These are phyloP conservation scores for Phialophora tarda DNA, from an alignment of 2,329 filamentous ascomycete genomes.

Conservation along the genomic window DNA sequence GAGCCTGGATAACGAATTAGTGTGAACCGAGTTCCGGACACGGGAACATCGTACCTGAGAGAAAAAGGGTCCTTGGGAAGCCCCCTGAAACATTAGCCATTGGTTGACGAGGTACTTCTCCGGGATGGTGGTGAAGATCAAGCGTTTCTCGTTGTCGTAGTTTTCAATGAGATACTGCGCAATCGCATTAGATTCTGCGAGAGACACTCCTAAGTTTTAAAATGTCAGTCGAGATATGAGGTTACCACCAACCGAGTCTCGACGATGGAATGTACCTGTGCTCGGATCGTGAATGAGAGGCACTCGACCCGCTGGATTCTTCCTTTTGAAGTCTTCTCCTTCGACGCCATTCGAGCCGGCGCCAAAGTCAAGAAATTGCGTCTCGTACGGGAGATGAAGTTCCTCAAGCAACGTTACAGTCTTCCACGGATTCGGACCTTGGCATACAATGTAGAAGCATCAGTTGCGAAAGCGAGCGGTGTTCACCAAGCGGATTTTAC, in stretches of 20 bases:
- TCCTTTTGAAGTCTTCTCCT: constrained; percentile 11
- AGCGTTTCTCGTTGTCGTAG: neutral
- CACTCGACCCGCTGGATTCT: constrained; percentile 8
- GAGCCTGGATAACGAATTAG: neutral
- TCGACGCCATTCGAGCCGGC: constrained; percentile 2
- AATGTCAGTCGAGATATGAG: too few relatives aligned
- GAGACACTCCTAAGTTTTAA: neutral
- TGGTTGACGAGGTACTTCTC: constrained; percentile 5
- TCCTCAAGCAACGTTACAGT: constrained; percentile 10
- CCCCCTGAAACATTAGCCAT: constrained; percentile 1
- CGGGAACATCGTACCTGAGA: neutral
- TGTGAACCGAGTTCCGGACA: neutral
- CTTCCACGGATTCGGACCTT: constrained; percentile 16
- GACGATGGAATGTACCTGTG: neutral
- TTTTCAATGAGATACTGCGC: neutral
- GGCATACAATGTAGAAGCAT: neutral
- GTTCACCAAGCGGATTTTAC: too few relatives aligned
- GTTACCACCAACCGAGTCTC: too few relatives aligned
- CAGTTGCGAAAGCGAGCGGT: too few relatives aligned
- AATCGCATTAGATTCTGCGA: constrained; percentile 1
- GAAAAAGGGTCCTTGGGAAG: neutral
- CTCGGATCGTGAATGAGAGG: constrained; percentile 4
- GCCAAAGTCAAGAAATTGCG: constrained; percentile 6
- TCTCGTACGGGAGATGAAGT: constrained; percentile 8
- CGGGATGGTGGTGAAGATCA: constrained; percentile 1